Conservation (phyloP, 73 alveolate species). For the Paramecium sexaurelia region DNA sequence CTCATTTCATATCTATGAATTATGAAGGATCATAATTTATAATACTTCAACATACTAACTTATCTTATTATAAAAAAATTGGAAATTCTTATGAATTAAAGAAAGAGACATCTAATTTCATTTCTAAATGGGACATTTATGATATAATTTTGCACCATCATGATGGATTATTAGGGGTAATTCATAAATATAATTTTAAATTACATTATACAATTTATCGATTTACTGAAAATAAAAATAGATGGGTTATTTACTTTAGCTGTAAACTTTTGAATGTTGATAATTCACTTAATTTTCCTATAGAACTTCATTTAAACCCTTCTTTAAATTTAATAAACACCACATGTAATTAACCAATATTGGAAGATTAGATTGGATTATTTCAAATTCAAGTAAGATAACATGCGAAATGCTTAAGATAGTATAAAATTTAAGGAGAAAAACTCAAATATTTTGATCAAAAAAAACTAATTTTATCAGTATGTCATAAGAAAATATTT, state of each 20-base stretch:
- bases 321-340: neutral
- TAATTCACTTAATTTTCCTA: neutral
- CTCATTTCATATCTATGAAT: neutral
- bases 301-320: neutral
- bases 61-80: neutral
- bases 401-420: neutral
- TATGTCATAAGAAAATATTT: neutral
- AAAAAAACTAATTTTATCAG: neutral
- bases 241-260: neutral
- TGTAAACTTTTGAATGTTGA: neutral
- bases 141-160: neutral
- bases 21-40: neutral
- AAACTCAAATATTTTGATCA: neutral
- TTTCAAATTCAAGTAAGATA: neutral
- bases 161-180: neutral
- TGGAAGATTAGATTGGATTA: neutral
- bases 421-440: neutral
- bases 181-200: neutral
- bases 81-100: neutral
- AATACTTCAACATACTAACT: neutral
- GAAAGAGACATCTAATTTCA: neutral
- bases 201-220: neutral
- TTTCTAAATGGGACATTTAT: neutral
- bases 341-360: neutral
- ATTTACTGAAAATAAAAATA: neutral